Evolutionary conservation across 768 basidiomycete species (phyloP).

Genomic region (Amanita exitialis): DNA sequence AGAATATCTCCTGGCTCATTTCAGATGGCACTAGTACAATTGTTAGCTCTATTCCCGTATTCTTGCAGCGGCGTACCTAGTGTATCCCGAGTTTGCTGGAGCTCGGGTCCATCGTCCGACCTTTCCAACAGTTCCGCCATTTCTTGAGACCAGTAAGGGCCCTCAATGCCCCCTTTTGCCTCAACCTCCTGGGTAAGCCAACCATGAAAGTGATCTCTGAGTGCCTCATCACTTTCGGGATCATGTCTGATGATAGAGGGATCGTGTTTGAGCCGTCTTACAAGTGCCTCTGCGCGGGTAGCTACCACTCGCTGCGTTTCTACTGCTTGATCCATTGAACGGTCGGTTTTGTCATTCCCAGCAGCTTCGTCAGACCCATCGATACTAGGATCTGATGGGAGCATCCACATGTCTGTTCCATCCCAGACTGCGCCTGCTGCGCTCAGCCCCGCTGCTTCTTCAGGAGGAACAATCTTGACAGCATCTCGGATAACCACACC

Average conservation of each 20-base stretch:
- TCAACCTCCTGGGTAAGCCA: slow-evolving; percentile 50
- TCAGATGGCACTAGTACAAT: slow-evolving; percentile 51
- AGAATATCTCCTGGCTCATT: slow-evolving; percentile 60
- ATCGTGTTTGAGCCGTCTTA: slow-evolving; percentile 66
- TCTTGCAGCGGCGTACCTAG: slow-evolving; percentile 39
- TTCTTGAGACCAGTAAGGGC: slow-evolving; percentile 45
- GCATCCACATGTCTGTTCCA: slow-evolving; percentile 78
- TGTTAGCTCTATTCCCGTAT: not conserved
- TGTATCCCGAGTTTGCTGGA: slow-evolving; percentile 41
- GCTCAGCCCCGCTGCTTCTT: slow-evolving; percentile 25
- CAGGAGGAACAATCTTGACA: slow-evolving; percentile 88
- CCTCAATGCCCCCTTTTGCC: slow-evolving; percentile 44
- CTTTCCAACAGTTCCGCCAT: slow-evolving; percentile 40
- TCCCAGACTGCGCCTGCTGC: slow-evolving; percentile 58
- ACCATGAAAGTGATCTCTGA: slow-evolving; percentile 39
- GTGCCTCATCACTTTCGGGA: slow-evolving; percentile 53
- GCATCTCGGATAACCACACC: slow-evolving; percentile 79
- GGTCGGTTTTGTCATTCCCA: slow-evolving; percentile 8
- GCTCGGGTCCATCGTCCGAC: slow-evolving; percentile 35
- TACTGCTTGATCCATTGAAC: slow-evolving; percentile 24
- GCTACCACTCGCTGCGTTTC: slow-evolving; percentile 46
- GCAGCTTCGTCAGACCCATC: slow-evolving; percentile 10
- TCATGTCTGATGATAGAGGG: slow-evolving; percentile 68
- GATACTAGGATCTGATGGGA: slow-evolving; percentile 33
- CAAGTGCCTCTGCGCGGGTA: slow-evolving; percentile 68